Base-by-base conservation (phyloP, 148 eudicot genomes). In the Oxyria digyna region DNA sequence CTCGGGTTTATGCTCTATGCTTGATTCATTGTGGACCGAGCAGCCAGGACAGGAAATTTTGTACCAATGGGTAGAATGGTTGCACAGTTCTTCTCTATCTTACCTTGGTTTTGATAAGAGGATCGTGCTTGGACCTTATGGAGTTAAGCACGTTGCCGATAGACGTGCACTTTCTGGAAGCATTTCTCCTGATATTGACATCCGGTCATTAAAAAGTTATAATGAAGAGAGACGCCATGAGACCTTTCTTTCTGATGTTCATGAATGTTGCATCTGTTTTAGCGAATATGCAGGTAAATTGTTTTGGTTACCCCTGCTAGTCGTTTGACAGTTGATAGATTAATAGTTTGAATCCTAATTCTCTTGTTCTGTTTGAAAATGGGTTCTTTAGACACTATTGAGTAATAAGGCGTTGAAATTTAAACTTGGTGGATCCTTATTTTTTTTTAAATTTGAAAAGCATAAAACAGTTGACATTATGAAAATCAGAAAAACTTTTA, bases 31-130 rank as follows among this genome's bases (percentile, higher is more conserved):
- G 70, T 94, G 99, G 99, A 78, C 75, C 26, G 91, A 88, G 62
- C 96, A 88, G 72, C 78, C 79, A 70, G 91, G 89, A 27, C 96
- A 90, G 73, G 99, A 90, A 74, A 84, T 91, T 73, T 67, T 90
- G 55, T 94, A 80, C 72, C 84, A 73, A 48, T 94, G 99, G 99
- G 86, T 83, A 67, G 97, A 88, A 21, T 90, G 97, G 92, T 70
- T 94, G 67, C 96, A 84, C 11, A 57, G 67, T 74, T 84, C 86
- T 74, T 77, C 90, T 43, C 87, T 94, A 73, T 37, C 86, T 18
- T 71, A 77, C 81, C 89, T 90, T 50, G 97, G 88, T 41, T 94
- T 87, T 74, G 82, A 80, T 62, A 68, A 78, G 59, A 86, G 83
- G 72, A 83, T 90, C 46, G 64, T 79, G 68, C 96, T 94, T 69